Percentiles rank a stretch among this genome's conserved stretches.
These are phyloP conservation scores for Angomonas deanei DNA, from an alignment of 208 protist genomes.

Conservation along the genomic window DNA sequence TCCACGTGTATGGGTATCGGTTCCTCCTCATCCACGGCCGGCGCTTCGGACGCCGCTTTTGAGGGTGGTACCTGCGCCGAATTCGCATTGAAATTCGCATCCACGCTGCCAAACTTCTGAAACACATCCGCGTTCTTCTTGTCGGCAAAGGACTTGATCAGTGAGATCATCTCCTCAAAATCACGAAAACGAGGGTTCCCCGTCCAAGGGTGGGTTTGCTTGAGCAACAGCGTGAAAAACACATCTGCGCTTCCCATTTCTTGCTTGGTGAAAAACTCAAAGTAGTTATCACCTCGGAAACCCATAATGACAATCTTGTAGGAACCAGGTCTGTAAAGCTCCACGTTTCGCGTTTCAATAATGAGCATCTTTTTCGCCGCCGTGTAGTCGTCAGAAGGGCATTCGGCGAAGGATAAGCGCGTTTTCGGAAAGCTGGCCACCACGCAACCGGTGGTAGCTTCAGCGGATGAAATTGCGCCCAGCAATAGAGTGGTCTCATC, in stretches of 20 bases:
- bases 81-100: constrained; percentile 8
- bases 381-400: constrained; percentile 48
- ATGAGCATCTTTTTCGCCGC: constrained; percentile 65
- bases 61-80: neutral
- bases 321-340: constrained; percentile 60
- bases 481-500: constrained; percentile 62
- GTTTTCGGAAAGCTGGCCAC: constrained; percentile 49
- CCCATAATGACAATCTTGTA: constrained; percentile 65
- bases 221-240: constrained; percentile 61
- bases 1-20: neutral
- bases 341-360: constrained; percentile 64
- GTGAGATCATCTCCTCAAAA: constrained; percentile 76
- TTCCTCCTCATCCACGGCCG: neutral
- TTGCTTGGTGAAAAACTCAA: constrained; percentile 83
- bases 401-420: constrained; percentile 70
- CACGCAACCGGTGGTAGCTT: constrained; percentile 46
- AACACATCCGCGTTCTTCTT: constrained; percentile 65
- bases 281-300: constrained; percentile 62
- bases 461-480: constrained; percentile 36
- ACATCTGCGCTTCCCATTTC: constrained; percentile 46
- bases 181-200: constrained; percentile 84
- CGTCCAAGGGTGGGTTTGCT: constrained; percentile 82
- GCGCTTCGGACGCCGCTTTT: neutral
- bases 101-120: constrained; percentile 54
- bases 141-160: constrained; percentile 79